Percentiles rank a stretch among this genome's conserved stretches.
These are phyloP conservation scores for Phytophthora pinifolia DNA, from an alignment of 352 stramenopile species.

Conservation along the genomic window DNA sequence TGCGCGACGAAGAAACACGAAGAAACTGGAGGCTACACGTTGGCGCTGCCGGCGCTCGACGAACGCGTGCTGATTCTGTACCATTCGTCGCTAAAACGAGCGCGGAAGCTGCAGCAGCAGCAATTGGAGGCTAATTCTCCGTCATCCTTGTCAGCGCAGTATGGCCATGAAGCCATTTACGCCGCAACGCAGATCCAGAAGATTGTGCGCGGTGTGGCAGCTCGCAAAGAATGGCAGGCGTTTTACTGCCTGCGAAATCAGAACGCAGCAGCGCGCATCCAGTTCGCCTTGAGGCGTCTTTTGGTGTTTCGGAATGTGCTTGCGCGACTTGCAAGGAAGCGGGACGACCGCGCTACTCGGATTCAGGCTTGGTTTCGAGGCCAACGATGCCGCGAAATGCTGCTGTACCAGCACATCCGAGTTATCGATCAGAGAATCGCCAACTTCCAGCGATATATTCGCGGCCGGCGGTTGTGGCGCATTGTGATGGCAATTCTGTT, in stretches of 20 bases:
- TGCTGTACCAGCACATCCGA: conserved; percentile 26
- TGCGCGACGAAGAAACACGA: neutral
- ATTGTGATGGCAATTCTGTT: conserved; percentile 40
- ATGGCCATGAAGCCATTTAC: conserved; percentile 55
- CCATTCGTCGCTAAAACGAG: conserved; percentile 51
- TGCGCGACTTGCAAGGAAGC: conserved; percentile 24
- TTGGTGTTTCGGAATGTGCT: conserved; percentile 25
- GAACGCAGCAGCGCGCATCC: conserved; percentile 30
- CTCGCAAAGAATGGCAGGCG: conserved; percentile 31
- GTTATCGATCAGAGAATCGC: conserved; percentile 36
- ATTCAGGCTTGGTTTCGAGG: conserved; percentile 56
- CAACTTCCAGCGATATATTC: conserved; percentile 46
- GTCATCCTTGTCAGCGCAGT: conserved; percentile 7
- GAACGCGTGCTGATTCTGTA: conserved; percentile 66
- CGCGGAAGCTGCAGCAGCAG: conserved; percentile 22
- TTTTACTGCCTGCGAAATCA: conserved; percentile 48
- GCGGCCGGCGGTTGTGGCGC: conserved; percentile 44
- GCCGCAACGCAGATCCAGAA: conserved; percentile 64
- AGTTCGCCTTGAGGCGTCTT: conserved; percentile 40
- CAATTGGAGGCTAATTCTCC: neutral
- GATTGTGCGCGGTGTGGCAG: conserved; percentile 37
- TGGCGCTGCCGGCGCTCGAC: conserved; percentile 39
- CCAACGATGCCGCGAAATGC: conserved; percentile 29
- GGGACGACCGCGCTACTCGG: conserved; percentile 19
- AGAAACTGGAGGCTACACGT: conserved; percentile 2